Evolutionary conservation across 768 basidiomycete species (phyloP), one percentile per base, ranked within the genome.

Genomic region (Lyophyllum decastes): DNA sequence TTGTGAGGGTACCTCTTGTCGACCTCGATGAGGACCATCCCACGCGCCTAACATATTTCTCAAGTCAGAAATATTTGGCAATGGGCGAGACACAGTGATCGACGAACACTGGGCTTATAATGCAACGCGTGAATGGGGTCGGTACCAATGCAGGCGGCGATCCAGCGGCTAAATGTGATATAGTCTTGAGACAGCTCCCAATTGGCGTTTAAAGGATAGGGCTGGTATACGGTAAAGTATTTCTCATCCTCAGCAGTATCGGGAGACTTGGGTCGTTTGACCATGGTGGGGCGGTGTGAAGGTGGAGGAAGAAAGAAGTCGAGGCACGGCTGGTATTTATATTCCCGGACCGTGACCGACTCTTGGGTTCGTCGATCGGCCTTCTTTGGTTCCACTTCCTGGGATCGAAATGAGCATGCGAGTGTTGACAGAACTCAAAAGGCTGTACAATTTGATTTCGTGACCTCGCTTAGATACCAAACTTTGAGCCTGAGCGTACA

Each of bases 1-100:
- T 73, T 70, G 44, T 73, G 64, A 17, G 61, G 62, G 49, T 71
- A 78, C 3, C 63, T 61, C 55, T 76, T 76, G 33, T 76, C 72
- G 56, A 85, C 67, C 57, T 84, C 81, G 22, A 82, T 64, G 9
- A 83, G 64, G n/a, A 83, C 76, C 72, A 79, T 81, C 4, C 76
- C 77, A 25, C 75, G 72, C 22, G 78, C 73, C 78, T 79, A 60
- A 16, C 48, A 41, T 26, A 45, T 44, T 19, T 26, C 54, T 35
- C 34, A 17, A 27, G 52, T 63, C 21, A 61, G 33, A 30, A 48
- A 49, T 30, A 7, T 16, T 48, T 44, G n/a, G 47, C 35, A 47
- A 35, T 49, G 5, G 26, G 30, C 53, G 24, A 19, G 50, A 25
- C 3, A n/a, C n/a, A 27, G 26, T 40, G 51, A 44, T 22, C 12